Percentiles rank a stretch among this genome's conserved stretches.
Conservation (phyloP, 495 filamentous ascomycete species). For the Mycothermus thermophilus region DNA sequence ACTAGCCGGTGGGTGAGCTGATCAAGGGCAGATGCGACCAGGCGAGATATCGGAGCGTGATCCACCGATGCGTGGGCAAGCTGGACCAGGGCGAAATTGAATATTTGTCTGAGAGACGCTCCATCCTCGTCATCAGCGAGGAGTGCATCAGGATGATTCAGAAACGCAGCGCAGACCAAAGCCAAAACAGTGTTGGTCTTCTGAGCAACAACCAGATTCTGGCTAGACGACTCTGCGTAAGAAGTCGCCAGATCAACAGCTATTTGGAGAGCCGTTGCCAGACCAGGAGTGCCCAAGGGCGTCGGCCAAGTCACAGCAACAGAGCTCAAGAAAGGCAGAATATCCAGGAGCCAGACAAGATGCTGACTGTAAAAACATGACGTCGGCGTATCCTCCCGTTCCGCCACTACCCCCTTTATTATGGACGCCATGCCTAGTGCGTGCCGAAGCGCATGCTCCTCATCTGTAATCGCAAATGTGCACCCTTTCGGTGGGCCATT, state of each 20-base stretch:
- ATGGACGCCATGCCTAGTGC: conserved; percentile 13
- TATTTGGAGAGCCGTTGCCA: conserved; percentile 15
- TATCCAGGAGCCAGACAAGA: conserved; percentile 25
- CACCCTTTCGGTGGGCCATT: conserved; percentile 6
- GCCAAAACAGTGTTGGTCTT: conserved; percentile 21
- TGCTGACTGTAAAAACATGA: conserved; percentile 12
- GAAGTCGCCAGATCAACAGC: conserved; percentile 14
- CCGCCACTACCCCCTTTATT: conserved; percentile 6
- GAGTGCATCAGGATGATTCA: conserved; percentile 7
- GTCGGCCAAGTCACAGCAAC: conserved; percentile 15
- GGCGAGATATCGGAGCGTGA: conserved; percentile 19
- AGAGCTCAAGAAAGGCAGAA: conserved; percentile 17
- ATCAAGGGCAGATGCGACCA: conserved; percentile 21
- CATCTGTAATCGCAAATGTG: conserved; percentile 6
- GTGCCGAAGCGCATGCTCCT: conserved; percentile 17
- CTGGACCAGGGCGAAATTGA: conserved; percentile 19
- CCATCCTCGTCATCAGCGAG: conserved; percentile 11
- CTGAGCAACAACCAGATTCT: conserved; percentile 14
- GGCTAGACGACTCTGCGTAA: conserved; percentile 3
- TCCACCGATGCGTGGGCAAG: conserved; percentile 19
- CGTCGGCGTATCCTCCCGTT: not conserved
- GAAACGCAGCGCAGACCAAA: conserved; percentile 19
- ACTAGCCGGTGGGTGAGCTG: conserved; percentile 14
- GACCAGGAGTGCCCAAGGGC: conserved; percentile 9
- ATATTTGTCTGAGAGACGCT: conserved; percentile 1